These are phyloP conservation scores for Collybia mongolica DNA, from an alignment of 768 basidiomycete species.

Conservation along the genomic window DNA sequence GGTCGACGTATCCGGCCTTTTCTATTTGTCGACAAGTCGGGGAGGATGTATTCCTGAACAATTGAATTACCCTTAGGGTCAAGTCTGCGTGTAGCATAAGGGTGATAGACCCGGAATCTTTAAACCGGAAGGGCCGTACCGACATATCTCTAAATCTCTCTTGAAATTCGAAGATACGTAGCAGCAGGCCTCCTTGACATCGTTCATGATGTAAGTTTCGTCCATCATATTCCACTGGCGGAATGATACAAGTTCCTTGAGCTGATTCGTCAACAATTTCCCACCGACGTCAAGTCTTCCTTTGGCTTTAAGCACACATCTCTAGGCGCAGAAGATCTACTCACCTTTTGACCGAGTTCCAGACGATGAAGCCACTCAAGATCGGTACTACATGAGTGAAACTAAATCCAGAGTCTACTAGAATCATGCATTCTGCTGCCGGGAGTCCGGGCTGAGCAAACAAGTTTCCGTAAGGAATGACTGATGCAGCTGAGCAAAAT, in stretches of 20 bases:
- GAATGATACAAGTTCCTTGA: conserved; percentile 92
- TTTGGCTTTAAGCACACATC: conserved; percentile 10
- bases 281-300: conserved; percentile 91
- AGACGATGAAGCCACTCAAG: conserved; percentile 69
- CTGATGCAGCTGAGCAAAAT: conserved; percentile 63
- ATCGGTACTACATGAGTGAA: conserved; percentile 92
- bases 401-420: conserved; percentile 92
- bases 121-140: conserved; percentile 46
- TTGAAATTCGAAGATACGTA: conserved; percentile 77
- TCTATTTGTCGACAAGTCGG: conserved; percentile 75
- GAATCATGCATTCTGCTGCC: conserved; percentile 73
- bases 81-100: conserved; percentile 33
- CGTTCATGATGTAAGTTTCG: conserved; percentile 90
- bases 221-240: conserved; percentile 99
- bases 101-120: not conserved
- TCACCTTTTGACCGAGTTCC: conserved; percentile 82
- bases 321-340: conserved; percentile 11
- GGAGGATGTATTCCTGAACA: conserved; percentile 87
- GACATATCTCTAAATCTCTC: conserved; percentile 72
- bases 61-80: conserved; percentile 63
- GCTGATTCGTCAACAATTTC: conserved; percentile 91
- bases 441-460: conserved; percentile 50
- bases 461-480: conserved; percentile 74
- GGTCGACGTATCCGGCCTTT: conserved; percentile 53
- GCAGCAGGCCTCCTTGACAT: conserved; percentile 89